Conservation (phyloP, 2,329 filamentous ascomycete genomes). For the Xylariales sp. region DNA sequence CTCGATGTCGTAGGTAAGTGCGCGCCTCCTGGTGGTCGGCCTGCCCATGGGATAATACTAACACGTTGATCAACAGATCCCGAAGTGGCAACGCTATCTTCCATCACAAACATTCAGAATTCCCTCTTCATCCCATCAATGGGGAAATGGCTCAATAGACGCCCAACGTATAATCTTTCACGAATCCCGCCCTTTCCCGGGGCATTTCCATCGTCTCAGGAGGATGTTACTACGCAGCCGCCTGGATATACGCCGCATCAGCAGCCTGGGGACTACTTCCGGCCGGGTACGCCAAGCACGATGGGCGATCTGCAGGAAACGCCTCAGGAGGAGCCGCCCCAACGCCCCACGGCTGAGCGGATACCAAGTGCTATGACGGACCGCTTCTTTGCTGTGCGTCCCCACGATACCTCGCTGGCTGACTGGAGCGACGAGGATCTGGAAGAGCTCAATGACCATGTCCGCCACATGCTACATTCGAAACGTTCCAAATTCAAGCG, state of each 20-base stretch:
- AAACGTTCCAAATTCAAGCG: constrained; percentile 75
- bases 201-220: constrained; percentile 5
- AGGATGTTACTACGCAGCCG: not conserved
- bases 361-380: constrained; percentile 58
- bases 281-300: constrained; percentile 20
- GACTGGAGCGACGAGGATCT: constrained; percentile 74
- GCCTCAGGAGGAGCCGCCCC: constrained; percentile 12
- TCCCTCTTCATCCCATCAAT: constrained; percentile 81
- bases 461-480: constrained; percentile 78
- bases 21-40: not conserved
- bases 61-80: constrained; percentile 52
- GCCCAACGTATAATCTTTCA: constrained; percentile 72
- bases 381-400: constrained; percentile 73
- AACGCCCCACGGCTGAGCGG: constrained; percentile 28
- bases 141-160: constrained; percentile 69
- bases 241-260: not conserved
- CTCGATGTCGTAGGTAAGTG: constrained; percentile 63
- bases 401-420: constrained; percentile 65
- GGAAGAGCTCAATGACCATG: constrained; percentile 59
- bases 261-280: constrained; percentile 2
- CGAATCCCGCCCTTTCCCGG: constrained; percentile 29
- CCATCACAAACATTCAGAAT: constrained; percentile 85
- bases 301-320: too few species aligned
- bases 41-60: not conserved
- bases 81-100: constrained; percentile 76